These are phyloP conservation scores for Orobanche coerulescens DNA, from an alignment of 257 asterid species.

Conservation along the genomic window DNA sequence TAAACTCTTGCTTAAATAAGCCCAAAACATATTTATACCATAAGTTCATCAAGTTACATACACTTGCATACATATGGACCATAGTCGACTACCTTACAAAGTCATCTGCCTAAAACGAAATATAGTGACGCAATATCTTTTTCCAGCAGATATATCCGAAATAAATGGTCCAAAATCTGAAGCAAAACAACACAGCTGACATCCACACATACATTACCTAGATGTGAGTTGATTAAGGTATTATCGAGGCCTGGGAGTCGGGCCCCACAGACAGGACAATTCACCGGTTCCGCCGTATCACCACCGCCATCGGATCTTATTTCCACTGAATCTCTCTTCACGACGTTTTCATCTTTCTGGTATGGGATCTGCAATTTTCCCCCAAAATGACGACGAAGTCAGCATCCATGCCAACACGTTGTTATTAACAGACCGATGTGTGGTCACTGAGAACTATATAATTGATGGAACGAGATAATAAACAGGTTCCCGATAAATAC, in stretches of 20 bases:
- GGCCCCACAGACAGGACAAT: constrained; percentile 71
- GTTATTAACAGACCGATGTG: too few species aligned
- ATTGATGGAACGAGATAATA: background rate
- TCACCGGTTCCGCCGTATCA: constrained; percentile 33
- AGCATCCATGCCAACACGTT: too few species aligned
- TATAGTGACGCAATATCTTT: background rate
- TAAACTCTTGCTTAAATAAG: too few species aligned
- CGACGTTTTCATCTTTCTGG: constrained; percentile 16
- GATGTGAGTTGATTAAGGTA: constrained; percentile 57
- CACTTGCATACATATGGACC: background rate
- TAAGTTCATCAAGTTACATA: background rate
- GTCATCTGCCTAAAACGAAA: background rate
- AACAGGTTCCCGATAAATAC: background rate
- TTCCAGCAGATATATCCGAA: too few species aligned
- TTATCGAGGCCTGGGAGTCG: constrained; percentile 42
- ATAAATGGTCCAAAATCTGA: background rate
- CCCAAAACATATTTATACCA: too few species aligned
- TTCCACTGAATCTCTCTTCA: constrained; percentile 24
- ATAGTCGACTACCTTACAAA: background rate
- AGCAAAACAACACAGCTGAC: background rate
- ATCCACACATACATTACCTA: constrained; percentile 41
- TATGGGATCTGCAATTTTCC: constrained; percentile 22
- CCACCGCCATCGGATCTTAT: constrained; percentile 18
- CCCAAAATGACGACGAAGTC: too few species aligned
- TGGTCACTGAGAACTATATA: background rate